Base-by-base conservation (phyloP, 176 grass and related monocot species). In the Eremochloa ophiuroides region DNA sequence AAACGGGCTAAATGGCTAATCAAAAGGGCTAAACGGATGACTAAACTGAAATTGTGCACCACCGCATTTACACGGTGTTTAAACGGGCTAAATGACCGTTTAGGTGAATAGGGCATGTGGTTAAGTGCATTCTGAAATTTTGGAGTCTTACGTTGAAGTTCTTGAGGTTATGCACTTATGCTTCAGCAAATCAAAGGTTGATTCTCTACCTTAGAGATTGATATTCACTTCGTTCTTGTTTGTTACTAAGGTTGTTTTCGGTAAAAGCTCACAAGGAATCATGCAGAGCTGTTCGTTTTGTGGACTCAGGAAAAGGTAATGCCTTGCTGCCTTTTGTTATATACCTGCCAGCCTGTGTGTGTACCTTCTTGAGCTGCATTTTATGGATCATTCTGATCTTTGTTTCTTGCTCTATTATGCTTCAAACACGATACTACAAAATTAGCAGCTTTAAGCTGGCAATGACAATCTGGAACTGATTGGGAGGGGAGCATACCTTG, bases 281-380 rank as follows among this genome's bases (percentile, higher is more conserved):
- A 18, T 99, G 93, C 76, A 91, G 96, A 89, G 92, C 96, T 51
- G 73, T 91, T 72, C 84, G 96, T 14, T 99, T 93, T 86, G 93
- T 83, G 41, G 88, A 95, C 47, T 91, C 93, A 18, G 96, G 96
- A 84, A 92, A 85, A 31, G 80, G 96, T 99, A 95, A 91, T 70
- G 22, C 20, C 60, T 82, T 55, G 35, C 46, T 1, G 40, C 31
- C 46, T 23, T 8, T 33, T 53, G 15, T 44, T 28, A 17, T 55
- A 55, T 46, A 67, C 15, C 46, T 74, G 17, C 28, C 44, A 50
- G 10, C 8, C 47, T 68, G 30, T 10, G 39, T 68, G 30, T 10
- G 39, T 61, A 27, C 10, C 31, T 70, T 20, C 16, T 11, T 70
- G 31, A 4, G 4, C 3, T 73, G 10, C 67, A 59, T 79, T 73